Base-by-base conservation (phyloP, 306 rosid genomes). In the Adenanthera pavonina region DNA sequence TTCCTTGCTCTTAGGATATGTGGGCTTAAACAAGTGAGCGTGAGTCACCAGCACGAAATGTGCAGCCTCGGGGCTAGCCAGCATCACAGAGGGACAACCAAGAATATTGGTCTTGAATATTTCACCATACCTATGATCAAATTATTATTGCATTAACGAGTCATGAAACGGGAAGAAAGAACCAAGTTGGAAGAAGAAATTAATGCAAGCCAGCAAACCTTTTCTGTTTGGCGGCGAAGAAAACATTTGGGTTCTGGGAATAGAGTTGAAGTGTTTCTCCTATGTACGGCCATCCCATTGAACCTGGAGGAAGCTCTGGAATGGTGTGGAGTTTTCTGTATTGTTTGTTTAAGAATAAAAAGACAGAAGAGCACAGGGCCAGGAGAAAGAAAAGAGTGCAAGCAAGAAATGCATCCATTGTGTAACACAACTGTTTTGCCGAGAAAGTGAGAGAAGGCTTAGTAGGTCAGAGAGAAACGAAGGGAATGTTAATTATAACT, bases 1-100 rank as follows among this genome's bases (percentile, higher is more conserved):
- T 80, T 95, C 99, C 76, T 95, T 95, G 92, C 98, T 90, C 75
- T 87, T 89, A 0, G 98, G 99, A 77, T 93, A 95, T 1, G 97
- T 90, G 54, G 99, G 98, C 74, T 86, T 93, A 76, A 95, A 95
- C 86, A 95, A 82, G 85, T 89, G 92, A 53, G 99, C 89, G 13
- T 90, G 89, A 17, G 96, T 95, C 78, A 90, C 97, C 15, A 95
- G 68, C 69, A 93, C 94, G 74, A 93, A 93, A 60, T 89, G 84
- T 7, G 98, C 92, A 0, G 96, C 98, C 80, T 93, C 98, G 0
- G 98, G 99, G 69, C 96, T 93, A 2, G 97, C 89, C 77, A 95
- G 79, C 98, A 93, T 93, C 86, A 95, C 93, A 79, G 98, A 88
- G 2, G 91, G 93, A 51, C 92, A 92, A 5, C 99, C 99, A 0